A percentile compares a stretch with the other conserved stretches of the same genome.
Evolutionary conservation across 805 yeast species (phyloP).

Genomic region (Dipodascus geniculatus): DNA sequence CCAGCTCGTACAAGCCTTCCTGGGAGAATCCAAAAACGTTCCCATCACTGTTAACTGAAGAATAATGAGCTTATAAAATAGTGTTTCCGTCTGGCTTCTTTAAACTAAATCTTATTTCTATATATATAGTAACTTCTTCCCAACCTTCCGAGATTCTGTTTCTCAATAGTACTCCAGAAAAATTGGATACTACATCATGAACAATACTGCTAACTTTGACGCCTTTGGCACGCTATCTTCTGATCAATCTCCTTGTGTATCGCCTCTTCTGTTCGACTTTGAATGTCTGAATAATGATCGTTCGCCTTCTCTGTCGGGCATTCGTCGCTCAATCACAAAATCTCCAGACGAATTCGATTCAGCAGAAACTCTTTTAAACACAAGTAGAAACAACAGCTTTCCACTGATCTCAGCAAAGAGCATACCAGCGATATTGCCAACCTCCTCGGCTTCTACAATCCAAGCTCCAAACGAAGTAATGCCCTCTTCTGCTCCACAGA

Average conservation of each 20-base stretch:
- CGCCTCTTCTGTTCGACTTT: not conserved
- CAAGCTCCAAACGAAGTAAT: too few relatives aligned
- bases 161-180: too few relatives aligned
- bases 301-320: not conserved
- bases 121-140: not conserved
- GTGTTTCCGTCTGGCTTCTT: too few relatives aligned
- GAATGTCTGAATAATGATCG: not conserved
- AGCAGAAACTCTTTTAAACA: too few relatives aligned
- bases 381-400: too few relatives aligned
- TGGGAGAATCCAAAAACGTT: not conserved
- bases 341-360: not conserved
- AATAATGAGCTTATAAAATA: too few relatives aligned
- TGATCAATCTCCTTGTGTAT: not conserved
- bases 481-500: too few relatives aligned
- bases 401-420: too few relatives aligned
- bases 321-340: not conserved
- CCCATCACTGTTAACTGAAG: not conserved
- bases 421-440: too few relatives aligned
- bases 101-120: too few relatives aligned
- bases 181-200: too few relatives aligned
- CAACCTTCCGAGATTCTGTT: not conserved
- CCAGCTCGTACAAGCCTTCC: not conserved
- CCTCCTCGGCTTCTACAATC: too few relatives aligned
- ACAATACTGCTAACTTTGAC: not conserved
- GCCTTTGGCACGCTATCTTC: not conserved